Percentiles rank a stretch among this genome's conserved stretches.
Conservation (phyloP, 1,284 basidiomycete genomes). For the Takashimella tepidaria region DNA sequence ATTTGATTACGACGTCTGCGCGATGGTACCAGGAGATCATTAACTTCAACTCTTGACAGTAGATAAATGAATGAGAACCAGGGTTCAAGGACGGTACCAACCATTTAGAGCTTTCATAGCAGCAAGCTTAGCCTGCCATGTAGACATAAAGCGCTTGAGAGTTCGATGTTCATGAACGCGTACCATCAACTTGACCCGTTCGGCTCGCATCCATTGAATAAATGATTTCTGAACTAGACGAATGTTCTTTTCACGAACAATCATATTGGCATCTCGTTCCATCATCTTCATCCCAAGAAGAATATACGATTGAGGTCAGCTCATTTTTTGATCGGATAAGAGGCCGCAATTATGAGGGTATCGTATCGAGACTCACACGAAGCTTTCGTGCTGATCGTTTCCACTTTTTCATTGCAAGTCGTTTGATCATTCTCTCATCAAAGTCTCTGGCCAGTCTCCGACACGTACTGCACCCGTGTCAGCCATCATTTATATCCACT, state of each 20-base stretch:
- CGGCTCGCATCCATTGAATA: constrained; percentile 10
- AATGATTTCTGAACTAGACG: constrained; percentile 10
- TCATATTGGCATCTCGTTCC: constrained; percentile 2
- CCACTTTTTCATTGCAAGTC: constrained; percentile 12
- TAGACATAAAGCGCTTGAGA: background rate
- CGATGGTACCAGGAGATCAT: too few relatives aligned
- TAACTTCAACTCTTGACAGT: too few relatives aligned
- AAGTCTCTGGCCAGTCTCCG: constrained; percentile 5
- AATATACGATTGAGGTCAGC: too few relatives aligned
- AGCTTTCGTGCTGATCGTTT: constrained; percentile 4
- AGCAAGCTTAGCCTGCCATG: constrained; percentile 9
- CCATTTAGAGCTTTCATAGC: constrained; percentile 1
- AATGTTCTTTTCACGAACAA: constrained; percentile 7
- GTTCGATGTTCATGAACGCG: constrained; percentile 11
- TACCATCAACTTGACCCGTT: constrained; percentile 10
- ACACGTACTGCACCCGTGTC: constrained; percentile 1
- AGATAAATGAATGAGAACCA: too few relatives aligned
- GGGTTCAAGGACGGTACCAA: too few relatives aligned
- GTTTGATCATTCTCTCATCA: constrained; percentile 7
- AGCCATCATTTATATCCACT: background rate
- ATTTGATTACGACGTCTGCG: constrained; percentile 5
- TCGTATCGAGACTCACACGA: background rate
- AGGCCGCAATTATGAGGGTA: background rate
- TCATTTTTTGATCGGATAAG: too few relatives aligned
- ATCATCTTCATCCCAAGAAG: background rate